Evolutionary conservation across 163 green algal species (phyloP).

Genomic region (Chlorella variabilis): DNA sequence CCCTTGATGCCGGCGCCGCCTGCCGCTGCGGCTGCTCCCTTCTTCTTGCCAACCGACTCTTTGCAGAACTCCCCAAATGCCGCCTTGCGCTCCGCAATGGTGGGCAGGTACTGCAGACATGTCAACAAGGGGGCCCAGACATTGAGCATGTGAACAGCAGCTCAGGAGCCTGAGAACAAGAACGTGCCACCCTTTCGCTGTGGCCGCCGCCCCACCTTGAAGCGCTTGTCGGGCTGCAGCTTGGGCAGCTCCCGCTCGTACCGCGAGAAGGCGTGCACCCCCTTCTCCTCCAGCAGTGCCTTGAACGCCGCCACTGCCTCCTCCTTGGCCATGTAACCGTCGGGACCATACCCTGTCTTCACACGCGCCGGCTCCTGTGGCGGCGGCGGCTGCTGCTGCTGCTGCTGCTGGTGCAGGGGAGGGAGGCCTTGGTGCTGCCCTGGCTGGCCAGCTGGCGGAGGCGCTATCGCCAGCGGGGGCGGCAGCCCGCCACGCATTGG

Average conservation of each 20-base stretch:
- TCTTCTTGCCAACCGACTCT: conserved; percentile 25
- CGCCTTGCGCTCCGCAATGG: conserved; percentile 59
- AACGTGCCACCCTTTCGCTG: too few species aligned
- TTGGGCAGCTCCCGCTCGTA: conserved; percentile 80
- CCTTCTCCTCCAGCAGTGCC: conserved; percentile 71
- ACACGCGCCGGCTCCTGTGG: neutral
- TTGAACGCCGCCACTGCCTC: conserved; percentile 60
- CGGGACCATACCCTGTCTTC: conserved; percentile 24
- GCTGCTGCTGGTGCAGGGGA: neutral
- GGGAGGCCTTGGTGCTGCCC: neutral
- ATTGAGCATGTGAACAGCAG: too few species aligned
- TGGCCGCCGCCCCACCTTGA: conserved; percentile 57
- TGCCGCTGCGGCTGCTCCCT: neutral
- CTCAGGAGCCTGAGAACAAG: too few species aligned
- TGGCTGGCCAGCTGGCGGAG: neutral
- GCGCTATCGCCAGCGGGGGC: neutral
- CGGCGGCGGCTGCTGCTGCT: conserved; percentile 8
- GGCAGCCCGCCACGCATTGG: neutral
- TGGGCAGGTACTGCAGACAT: conserved; percentile 21
- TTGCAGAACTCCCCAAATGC: conserved; percentile 86
- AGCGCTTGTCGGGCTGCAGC: conserved; percentile 71
- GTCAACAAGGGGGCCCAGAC: neutral
- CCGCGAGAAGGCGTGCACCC: conserved; percentile 72
- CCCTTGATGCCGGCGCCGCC: neutral
- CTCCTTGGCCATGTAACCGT: neutral